These are phyloP conservation scores for Gelatoporia subvermispora DNA, from an alignment of 768 basidiomycete genomes.

Conservation along the genomic window DNA sequence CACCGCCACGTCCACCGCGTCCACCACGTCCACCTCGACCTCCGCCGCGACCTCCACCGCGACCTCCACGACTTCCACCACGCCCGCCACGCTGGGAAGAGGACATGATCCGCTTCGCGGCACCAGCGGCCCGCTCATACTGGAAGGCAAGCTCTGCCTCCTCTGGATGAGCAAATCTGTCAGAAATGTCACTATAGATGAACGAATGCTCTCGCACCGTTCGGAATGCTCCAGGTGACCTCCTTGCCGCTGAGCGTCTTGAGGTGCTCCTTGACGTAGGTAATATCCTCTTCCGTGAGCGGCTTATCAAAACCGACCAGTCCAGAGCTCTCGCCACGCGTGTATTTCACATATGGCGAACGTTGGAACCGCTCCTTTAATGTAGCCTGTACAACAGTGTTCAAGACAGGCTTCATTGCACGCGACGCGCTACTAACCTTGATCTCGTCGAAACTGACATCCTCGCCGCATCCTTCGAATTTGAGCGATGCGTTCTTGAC, in stretches of 20 bases:
- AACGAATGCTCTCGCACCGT: conserved; percentile 37
- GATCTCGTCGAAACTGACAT: conserved; percentile 61
- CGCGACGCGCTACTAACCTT: conserved; percentile 29
- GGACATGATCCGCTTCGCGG: conserved; percentile 46
- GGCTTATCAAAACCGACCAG: conserved; percentile 56
- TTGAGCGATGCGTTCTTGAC: conserved; percentile 42
- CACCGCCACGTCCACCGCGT: conserved; percentile 32
- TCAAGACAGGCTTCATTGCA: background rate
- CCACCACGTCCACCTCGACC: conserved; percentile 39
- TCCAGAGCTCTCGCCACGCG: conserved; percentile 40
- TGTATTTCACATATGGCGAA: conserved; percentile 44
- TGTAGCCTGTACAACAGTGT: conserved; percentile 30
- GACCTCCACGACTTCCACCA: conserved; percentile 39
- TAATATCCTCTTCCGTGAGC: conserved; percentile 67
- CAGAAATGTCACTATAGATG: conserved; percentile 1
- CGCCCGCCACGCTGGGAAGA: conserved; percentile 35
- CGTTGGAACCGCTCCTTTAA: conserved; percentile 44
- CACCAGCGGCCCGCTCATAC: conserved; percentile 66
- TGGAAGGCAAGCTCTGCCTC: conserved; percentile 70
- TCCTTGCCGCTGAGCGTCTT: conserved; percentile 60
- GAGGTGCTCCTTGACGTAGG: conserved; percentile 61
- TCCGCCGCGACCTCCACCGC: conserved; percentile 39
- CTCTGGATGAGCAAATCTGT: conserved; percentile 36
- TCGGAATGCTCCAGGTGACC: conserved; percentile 59
- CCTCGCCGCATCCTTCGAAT: conserved; percentile 48